Evolutionary conservation across 257 asterid species (phyloP).

Genomic region (Nicotiana attenuata): DNA sequence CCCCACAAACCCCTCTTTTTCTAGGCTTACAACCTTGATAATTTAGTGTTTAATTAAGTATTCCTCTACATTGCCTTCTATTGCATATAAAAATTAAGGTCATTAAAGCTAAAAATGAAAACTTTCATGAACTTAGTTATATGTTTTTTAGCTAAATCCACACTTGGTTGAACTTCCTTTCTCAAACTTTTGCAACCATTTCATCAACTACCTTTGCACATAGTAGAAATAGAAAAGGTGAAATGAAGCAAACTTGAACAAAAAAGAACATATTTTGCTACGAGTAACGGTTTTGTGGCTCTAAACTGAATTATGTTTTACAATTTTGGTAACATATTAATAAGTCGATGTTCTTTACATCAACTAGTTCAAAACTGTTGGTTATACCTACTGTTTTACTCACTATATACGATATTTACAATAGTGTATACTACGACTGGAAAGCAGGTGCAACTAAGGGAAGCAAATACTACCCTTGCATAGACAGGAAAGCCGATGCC

Average conservation of each 20-base stretch:
- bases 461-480: not conserved
- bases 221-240: not conserved
- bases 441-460: slow-evolving; percentile 4
- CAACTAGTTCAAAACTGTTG: not conserved
- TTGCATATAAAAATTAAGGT: not conserved
- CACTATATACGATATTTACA: not conserved
- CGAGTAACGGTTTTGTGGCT: not conserved
- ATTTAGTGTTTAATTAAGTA: not conserved
- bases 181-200: no score
- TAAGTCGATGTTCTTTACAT: not conserved
- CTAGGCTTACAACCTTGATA: not conserved
- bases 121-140: not conserved
- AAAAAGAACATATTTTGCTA: not conserved
- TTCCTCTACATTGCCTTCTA: not conserved
- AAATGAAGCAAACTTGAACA: not conserved
- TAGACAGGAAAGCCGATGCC: not conserved
- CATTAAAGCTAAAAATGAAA: not conserved
- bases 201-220: not conserved
- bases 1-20: not conserved
- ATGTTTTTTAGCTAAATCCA: no score
- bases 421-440: not conserved
- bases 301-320: not conserved
- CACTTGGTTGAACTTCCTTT: no score
- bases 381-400: not conserved
- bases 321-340: not conserved